Evolutionary conservation across 1,139 yeast genomes (phyloP), one percentile per base, ranked within the genome.

Genomic region (Yamadazyma atmosphaerica): DNA sequence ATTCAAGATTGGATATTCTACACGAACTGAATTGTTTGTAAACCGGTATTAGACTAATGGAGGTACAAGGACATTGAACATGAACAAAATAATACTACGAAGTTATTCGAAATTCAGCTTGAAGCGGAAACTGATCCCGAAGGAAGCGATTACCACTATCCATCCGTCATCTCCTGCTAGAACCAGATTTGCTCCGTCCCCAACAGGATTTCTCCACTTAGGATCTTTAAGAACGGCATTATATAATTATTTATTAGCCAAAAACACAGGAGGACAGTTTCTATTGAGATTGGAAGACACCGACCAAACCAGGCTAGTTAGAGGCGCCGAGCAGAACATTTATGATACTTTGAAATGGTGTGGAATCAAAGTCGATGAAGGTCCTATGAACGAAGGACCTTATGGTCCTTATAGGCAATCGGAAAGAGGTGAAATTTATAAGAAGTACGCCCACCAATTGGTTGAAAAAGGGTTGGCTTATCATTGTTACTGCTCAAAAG

Each of bases 161-260:
- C 82, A 77, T 29, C 81, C 83, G 1, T 45, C 45, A 1, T 35
- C 52, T 0, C 95, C 96, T 0, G 96, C 83, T 0, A 63, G 96
- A 46, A 88, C 98, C 1, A 67, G 99, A 49, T 92, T 92, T 63
- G 99, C 99, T 0, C 98, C 99, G 1, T 90, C 98, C 2, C 99
- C 99, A 1, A 92, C 99, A 0, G 99, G 99, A 0, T 78, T 77
- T 46, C 70, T 94, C 27, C 99, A 92, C 58, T 60, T 94, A 41
- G 99, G 99, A 0, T 89, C 98, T 0, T 60, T 94, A 35, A 67
- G 99, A 55, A 92, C 99, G 0, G 98, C 98, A 0, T 61, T 92
- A 21, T 94, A 88, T 63, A 94, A 92, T 58, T 92, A 83, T 54
- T 61, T 92, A 22, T 65, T 87, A 18, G 98, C 98, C 0, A 79